A percentile compares a stretch with the other conserved stretches of the same genome.
Conservation (phyloP, 176 grass and related monocot genomes). For the Cocos nucifera region DNA sequence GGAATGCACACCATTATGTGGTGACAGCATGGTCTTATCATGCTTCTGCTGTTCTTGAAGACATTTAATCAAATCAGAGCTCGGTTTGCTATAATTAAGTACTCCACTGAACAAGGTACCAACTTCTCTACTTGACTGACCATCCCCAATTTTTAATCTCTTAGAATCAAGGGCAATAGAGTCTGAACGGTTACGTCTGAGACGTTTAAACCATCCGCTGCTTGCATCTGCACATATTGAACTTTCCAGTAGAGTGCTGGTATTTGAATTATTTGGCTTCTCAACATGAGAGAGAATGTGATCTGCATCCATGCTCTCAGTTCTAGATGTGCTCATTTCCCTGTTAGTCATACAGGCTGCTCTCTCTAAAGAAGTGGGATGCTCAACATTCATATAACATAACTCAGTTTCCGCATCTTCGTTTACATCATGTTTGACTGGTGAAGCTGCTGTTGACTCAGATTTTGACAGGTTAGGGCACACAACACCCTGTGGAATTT, state of each 20-base stretch:
- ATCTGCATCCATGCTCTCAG: constrained; percentile 21
- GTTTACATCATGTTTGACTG: constrained; percentile 1
- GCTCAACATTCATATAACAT: constrained; percentile 9
- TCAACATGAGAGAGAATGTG: constrained; percentile 16
- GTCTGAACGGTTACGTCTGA: constrained; percentile 14
- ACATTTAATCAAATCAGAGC: background rate
- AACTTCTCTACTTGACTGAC: constrained; percentile 6
- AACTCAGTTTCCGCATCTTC: constrained; percentile 9
- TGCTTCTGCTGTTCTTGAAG: background rate
- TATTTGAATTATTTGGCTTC: constrained; percentile 23
- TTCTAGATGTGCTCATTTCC: constrained; percentile 15
- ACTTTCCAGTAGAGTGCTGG: background rate
- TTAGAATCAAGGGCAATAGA: constrained; percentile 22
- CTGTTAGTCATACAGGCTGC: constrained; percentile 2
- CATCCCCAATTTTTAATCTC: constrained; percentile 19
- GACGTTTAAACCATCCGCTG: constrained; percentile 56
- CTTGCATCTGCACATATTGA: background rate
- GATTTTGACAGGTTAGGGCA: constrained; percentile 7
- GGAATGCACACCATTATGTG: constrained; percentile 5
- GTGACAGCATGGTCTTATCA: constrained; percentile 3
- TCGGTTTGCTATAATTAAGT: background rate
- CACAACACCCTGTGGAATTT: constrained; percentile 1
- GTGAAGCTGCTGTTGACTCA: constrained; percentile 3
- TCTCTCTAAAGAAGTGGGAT: constrained; percentile 13
- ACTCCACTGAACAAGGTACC: background rate